Evolutionary conservation across 225 moss, liverwort and hornwort species (phyloP).

Genomic region (Polytrichum commune): DNA sequence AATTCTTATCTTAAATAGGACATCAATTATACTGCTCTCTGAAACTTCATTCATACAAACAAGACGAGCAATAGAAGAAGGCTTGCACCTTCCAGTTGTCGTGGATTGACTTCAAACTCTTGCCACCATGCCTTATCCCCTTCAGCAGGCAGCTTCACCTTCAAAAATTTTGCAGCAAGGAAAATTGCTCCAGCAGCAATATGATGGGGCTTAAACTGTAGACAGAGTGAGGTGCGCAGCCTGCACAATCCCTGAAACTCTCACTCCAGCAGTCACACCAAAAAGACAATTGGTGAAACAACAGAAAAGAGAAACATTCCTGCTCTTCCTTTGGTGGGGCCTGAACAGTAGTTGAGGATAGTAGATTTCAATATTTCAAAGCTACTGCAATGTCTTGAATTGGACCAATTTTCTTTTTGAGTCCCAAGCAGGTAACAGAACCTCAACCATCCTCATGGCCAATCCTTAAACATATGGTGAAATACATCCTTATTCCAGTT

Average conservation of each 20-base stretch:
- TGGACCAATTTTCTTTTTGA: no score
- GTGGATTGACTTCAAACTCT: conserved; percentile 55
- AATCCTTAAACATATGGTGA: no score
- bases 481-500: no score
- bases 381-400: no score
- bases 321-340: no score
- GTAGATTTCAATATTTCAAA: no score
- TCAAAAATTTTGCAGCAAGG: conserved; percentile 91
- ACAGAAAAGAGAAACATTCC: no score
- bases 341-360: no score
- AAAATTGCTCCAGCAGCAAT: conserved; percentile 97
- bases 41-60: neutral
- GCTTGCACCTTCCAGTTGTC: conserved; percentile 54
- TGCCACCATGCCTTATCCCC: conserved; percentile 67
- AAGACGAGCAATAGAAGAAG: neutral
- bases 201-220: conserved; percentile 94
- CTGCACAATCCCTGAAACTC: conserved; percentile 53
- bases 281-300: conserved; percentile 4
- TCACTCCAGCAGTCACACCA: conserved; percentile 28
- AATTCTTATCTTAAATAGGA: no score
- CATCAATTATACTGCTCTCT: no score
- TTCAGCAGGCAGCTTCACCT: conserved; percentile 55
- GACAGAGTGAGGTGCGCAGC: conserved; percentile 91
- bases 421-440: neutral
- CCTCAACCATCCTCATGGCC: neutral